phyloP scores from a whole-genome alignment of 1,284 basidiomycete genomes.

The Microbotryum scabiosae region DNA sequence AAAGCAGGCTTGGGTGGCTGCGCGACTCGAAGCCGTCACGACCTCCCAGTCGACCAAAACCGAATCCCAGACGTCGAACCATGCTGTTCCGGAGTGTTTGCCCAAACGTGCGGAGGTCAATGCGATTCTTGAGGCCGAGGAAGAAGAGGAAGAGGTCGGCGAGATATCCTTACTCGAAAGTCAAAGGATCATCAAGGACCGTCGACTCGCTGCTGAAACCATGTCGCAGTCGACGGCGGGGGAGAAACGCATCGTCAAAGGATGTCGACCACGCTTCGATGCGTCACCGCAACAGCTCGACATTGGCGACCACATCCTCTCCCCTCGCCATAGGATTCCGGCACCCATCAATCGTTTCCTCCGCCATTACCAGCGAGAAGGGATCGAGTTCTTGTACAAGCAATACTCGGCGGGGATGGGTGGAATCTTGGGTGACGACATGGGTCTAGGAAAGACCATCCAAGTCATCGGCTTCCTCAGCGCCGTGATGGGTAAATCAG shows the following conservation, averaged over 20 bases:
- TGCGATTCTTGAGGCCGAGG: background rate
- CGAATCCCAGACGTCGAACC: too few relatives aligned
- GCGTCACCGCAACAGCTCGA: slow-evolving; percentile 18
- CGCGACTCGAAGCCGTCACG: too few relatives aligned
- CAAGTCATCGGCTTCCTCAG: slow-evolving; percentile 95
- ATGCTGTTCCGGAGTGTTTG: too few relatives aligned
- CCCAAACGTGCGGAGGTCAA: too few relatives aligned
- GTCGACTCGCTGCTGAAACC: background rate
- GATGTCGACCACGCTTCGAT: slow-evolving; percentile 24
- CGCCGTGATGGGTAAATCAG: slow-evolving; percentile 70
- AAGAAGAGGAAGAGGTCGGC: background rate
- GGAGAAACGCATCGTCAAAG: slow-evolving; percentile 2
- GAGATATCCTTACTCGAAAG: background rate
- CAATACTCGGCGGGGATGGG: slow-evolving; percentile 57
- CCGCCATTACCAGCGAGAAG: slow-evolving; percentile 74
- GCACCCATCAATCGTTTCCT: slow-evolving; percentile 66
- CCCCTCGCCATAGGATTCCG: slow-evolving; percentile 45
- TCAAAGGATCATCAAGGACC: background rate
- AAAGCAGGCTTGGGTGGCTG: too few relatives aligned
- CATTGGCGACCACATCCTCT: slow-evolving; percentile 23
- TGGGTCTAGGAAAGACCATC: slow-evolving; percentile 96
- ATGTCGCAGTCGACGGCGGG: background rate
- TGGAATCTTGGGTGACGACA: slow-evolving; percentile 69
- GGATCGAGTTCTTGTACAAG: slow-evolving; percentile 63
- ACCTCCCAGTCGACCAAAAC: too few relatives aligned